Conservation (phyloP, 495 filamentous ascomycete genomes). For the Diplogelasinospora grovesii region DNA sequence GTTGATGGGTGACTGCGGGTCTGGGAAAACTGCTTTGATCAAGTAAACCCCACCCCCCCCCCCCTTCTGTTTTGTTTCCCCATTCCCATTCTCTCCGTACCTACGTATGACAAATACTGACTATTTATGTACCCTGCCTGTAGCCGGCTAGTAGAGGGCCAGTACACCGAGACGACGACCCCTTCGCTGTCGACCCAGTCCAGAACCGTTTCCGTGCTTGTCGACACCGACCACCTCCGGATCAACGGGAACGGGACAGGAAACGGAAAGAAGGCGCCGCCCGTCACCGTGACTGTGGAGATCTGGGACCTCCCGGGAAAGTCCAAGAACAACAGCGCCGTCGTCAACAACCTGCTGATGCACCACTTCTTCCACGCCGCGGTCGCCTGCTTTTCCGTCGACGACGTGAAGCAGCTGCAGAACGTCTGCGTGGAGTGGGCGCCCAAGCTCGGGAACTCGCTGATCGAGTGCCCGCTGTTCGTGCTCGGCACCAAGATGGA, state of each 20-base stretch:
- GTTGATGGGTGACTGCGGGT: slow-evolving; percentile 13
- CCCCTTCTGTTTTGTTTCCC: too few species aligned
- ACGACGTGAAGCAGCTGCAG: slow-evolving; percentile 12
- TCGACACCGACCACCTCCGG: slow-evolving; percentile 2
- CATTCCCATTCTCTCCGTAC: neutral
- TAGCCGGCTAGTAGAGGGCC: neutral
- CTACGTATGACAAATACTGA: neutral
- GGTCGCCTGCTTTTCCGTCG: slow-evolving; percentile 24
- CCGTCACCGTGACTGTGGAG: slow-evolving; percentile 21
- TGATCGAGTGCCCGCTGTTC: slow-evolving; percentile 17
- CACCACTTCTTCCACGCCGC: slow-evolving; percentile 22
- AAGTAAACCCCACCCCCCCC: slow-evolving; percentile 4
- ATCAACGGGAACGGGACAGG: too few species aligned
- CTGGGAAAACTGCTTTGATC: slow-evolving; percentile 20
- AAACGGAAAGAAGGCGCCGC: too few species aligned
- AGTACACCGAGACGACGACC: neutral
- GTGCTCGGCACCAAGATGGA: slow-evolving; percentile 25
- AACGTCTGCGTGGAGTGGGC: slow-evolving; percentile 17
- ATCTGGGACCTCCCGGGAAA: slow-evolving; percentile 26
- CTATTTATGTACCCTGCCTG: too few species aligned
- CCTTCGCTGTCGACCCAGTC: slow-evolving; percentile 12
- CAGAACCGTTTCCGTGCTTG: slow-evolving; percentile 8
- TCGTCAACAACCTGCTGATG: slow-evolving; percentile 2
- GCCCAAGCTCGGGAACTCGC: slow-evolving; percentile 16
- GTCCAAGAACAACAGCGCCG: neutral